Base-by-base conservation (phyloP, 306 rosid species). In the Prunus salicina region DNA sequence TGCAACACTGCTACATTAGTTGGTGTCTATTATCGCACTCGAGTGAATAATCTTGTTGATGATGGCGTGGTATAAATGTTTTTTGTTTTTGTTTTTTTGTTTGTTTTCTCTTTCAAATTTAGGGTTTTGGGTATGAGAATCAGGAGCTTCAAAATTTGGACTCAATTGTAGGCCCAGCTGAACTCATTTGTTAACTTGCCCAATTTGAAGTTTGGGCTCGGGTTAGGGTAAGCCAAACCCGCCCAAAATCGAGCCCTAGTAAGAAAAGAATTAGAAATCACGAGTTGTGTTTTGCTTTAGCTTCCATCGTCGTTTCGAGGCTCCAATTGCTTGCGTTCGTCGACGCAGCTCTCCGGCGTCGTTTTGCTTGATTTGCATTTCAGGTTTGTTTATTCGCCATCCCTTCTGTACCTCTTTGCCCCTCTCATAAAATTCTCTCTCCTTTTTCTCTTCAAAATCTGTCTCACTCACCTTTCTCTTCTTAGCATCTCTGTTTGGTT, bases 321-420 rank as follows among this genome's bases (percentile, higher is more conserved):
- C 41, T 74, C 10, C 56, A 41, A 43, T 73, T 24, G 77, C 46
- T 73, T 45, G 28, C 58, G 69, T 12, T 73, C 56, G 15, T 57
- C 76, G 46, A 18, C 16, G 69, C 69, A 25, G 20, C 69, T 61
- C 77, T 74, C 77, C 77, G 77, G 69, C 77, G 77, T 74, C 77
- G 77, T 74, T 74, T 74, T 74, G n/a, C 47, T 61, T n/a, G 64
- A 72, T 34, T 72, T 19, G 13, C 67, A 58, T 72, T 72, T 73
- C 69, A 74, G 77, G 77, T 74, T 74, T 46, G 77, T 46, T 74
- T 74, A 61, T 61, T 60, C 9, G 43, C 43, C 75, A 19, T 6
- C 32, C 71, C 14, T 56, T 55, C 61, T 56, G 27, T 8, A 3
- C 69, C 24, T 51, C 16, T 27, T 69, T 0, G 0, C 2, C 63